Percentiles rank a stretch among this genome's conserved stretches.
phyloP scores from a whole-genome alignment of 257 asterid species.

The Hygrophila difformis region DNA sequence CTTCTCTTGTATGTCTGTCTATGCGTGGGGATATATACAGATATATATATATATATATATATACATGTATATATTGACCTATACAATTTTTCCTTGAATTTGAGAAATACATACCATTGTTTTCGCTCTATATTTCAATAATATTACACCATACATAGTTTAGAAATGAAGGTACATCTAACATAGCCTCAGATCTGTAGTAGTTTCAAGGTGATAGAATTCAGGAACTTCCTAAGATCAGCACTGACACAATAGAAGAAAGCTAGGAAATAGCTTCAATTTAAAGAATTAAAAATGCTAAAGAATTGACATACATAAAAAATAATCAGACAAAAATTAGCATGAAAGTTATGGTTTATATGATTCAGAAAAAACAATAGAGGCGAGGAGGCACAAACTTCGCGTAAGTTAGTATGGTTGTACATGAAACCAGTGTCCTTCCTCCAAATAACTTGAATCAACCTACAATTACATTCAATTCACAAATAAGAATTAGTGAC shows the following conservation, averaged over 20 bases:
- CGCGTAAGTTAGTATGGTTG: conserved; percentile 61
- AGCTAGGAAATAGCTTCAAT: conserved; percentile 6
- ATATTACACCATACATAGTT: no score
- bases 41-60: no score
- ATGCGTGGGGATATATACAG: no score
- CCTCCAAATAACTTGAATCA: conserved; percentile 90
- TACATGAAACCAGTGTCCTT: conserved; percentile 75
- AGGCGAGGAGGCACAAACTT: conserved; percentile 50
- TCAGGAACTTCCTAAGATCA: no score
- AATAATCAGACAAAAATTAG: conserved; percentile 2
- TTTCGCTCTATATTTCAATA: no score
- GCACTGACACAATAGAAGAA: neutral
- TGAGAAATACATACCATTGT: no score
- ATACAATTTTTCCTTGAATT: no score
- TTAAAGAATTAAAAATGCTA: neutral
- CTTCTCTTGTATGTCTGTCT: no score
- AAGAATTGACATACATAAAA: neutral
- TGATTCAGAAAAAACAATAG: neutral
- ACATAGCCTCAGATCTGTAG: no score
- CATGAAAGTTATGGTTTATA: conserved; percentile 2
- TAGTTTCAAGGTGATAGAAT: no score
- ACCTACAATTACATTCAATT: conserved; percentile 56
- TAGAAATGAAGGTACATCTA: no score
- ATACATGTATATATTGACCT: no score
- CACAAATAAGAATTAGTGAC: conserved; percentile 19